Evolutionary conservation across 2,329 filamentous ascomycete species (phyloP).

Genomic region (Drechslerella coelobrocha): DNA sequence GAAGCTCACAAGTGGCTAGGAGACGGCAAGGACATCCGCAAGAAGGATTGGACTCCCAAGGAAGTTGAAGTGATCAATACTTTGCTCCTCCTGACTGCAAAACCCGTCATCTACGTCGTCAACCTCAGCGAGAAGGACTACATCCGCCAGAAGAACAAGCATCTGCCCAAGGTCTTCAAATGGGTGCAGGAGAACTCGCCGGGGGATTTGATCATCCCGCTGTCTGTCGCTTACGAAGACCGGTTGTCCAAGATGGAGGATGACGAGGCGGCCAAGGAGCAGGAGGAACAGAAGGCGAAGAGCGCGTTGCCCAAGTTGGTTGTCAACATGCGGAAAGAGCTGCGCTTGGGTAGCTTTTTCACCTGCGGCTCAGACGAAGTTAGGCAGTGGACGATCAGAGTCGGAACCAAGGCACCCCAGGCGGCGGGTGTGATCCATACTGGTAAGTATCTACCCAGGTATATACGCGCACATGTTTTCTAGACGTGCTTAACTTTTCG

Average conservation of each 20-base stretch:
- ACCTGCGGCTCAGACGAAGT: slow-evolving; percentile 95
- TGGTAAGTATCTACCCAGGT: slow-evolving; percentile 56
- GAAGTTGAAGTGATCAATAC: slow-evolving; percentile 99
- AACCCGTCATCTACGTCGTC: slow-evolving; percentile 95
- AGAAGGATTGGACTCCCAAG: slow-evolving; percentile 87
- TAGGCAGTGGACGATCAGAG: slow-evolving; percentile 96
- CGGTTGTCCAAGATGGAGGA: slow-evolving; percentile 83
- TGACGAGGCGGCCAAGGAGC: slow-evolving; percentile 79
- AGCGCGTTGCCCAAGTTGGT: slow-evolving; percentile 92
- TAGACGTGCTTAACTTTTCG: neutral
- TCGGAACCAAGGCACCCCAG: slow-evolving; percentile 94
- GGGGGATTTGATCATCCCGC: slow-evolving; percentile 88
- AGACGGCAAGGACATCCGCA: slow-evolving; percentile 90
- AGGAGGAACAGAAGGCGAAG: slow-evolving; percentile 84
- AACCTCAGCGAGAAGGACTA: slow-evolving; percentile 98
- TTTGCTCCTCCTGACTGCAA: slow-evolving; percentile 90
- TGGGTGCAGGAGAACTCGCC: slow-evolving; percentile 92
- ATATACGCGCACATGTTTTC: neutral
- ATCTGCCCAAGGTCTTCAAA: slow-evolving; percentile 88
- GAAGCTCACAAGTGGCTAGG: slow-evolving; percentile 84
- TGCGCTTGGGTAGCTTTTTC: slow-evolving; percentile 95
- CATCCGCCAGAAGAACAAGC: slow-evolving; percentile 99
- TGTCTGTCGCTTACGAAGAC: slow-evolving; percentile 93
- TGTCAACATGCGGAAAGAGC: slow-evolving; percentile 85
- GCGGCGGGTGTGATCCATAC: slow-evolving; percentile 97